These are phyloP conservation scores for Gynandropsis gynandra DNA, from an alignment of 345 rosid species.

Conservation along the genomic window DNA sequence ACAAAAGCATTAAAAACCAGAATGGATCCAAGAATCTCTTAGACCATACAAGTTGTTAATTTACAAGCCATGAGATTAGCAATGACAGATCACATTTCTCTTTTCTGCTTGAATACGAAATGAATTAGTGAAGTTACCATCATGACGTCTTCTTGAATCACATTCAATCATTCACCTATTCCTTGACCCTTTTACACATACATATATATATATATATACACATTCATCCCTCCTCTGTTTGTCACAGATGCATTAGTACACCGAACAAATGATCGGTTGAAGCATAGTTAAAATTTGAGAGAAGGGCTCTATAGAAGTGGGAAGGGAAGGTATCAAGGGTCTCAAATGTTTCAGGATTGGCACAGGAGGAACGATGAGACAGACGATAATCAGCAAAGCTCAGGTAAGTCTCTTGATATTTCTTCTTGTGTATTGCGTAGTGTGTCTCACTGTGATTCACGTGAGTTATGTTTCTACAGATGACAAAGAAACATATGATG, in stretches of 20 bases:
- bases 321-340: constrained; percentile 20
- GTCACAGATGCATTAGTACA: not conserved
- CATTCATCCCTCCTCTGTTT: too few species aligned
- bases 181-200: too few species aligned
- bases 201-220: too few species aligned
- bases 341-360: constrained; percentile 34
- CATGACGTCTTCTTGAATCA: too few species aligned
- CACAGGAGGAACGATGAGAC: constrained; percentile 31
- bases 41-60: too few species aligned
- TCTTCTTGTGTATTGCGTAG: not conserved
- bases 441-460: constrained; percentile 5
- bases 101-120: too few species aligned
- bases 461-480: constrained; percentile 22
- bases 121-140: too few species aligned
- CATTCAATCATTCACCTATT: too few species aligned
- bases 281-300: not conserved
- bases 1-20: too few species aligned
- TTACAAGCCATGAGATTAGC: too few species aligned
- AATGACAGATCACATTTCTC: too few species aligned
- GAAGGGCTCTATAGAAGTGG: constrained; percentile 1
- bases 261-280: constrained; percentile 14
- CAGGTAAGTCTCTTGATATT: constrained; percentile 32
- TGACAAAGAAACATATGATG: not conserved
- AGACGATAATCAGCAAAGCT: constrained; percentile 11
- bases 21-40: too few species aligned